phyloP scores from a whole-genome alignment of 108 stramenopile genomes.

The Phaeodactylum tricornutum region DNA sequence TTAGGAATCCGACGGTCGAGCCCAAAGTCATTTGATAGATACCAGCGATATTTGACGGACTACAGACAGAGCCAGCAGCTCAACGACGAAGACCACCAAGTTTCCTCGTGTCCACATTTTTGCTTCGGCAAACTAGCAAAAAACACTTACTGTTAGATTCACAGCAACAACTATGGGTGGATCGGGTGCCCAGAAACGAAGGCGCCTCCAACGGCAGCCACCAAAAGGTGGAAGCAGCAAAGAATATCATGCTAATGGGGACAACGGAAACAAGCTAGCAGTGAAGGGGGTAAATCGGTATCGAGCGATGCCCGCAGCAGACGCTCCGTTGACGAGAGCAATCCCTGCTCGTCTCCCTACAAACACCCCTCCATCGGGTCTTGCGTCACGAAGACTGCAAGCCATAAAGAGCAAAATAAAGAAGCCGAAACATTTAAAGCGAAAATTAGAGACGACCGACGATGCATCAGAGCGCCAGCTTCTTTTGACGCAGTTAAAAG shows the following conservation, averaged over 20 bases:
- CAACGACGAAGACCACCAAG: too few relatives aligned
- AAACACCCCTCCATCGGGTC: conserved; percentile 1
- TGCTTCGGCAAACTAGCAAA: too few relatives aligned
- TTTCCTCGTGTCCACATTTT: too few relatives aligned
- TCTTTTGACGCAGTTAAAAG: conserved; percentile 22
- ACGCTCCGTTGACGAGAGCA: not conserved
- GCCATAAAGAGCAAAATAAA: conserved; percentile 27
- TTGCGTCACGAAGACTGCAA: not conserved
- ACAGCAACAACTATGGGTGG: conserved; percentile 51
- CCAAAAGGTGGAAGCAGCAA: not conserved
- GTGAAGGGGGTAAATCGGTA: conserved; percentile 13
- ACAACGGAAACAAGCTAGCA: conserved; percentile 1
- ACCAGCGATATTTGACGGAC: too few relatives aligned
- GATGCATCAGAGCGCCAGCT: conserved; percentile 11
- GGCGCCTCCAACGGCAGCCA: conserved; percentile 35
- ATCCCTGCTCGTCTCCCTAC: not conserved
- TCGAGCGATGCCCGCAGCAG: conserved; percentile 13
- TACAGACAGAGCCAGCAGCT: too few relatives aligned
- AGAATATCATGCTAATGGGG: conserved; percentile 1
- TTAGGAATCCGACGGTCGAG: too few relatives aligned
- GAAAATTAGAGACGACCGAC: conserved; percentile 55
- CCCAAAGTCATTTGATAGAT: too few relatives aligned
- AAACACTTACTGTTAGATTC: too few relatives aligned
- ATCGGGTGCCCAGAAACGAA: conserved; percentile 62
- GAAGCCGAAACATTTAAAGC: conserved; percentile 80